Conservation (phyloP, 164 flowering plant species). For the Vitis labrusca region DNA sequence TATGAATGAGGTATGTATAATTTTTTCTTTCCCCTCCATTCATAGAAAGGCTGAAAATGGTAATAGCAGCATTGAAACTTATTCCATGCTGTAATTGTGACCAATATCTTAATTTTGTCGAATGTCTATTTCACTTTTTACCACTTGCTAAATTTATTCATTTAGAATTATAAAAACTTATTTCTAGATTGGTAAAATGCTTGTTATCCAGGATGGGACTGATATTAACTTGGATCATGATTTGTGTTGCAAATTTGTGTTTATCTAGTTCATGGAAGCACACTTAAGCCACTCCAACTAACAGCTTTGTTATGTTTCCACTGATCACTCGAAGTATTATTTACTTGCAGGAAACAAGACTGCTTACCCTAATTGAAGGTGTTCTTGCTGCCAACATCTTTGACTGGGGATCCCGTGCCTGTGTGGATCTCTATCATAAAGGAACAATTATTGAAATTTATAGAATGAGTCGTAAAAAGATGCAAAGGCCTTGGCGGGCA, state of each 20-base stretch:
- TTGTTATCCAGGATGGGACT: not conserved
- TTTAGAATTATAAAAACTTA: not conserved
- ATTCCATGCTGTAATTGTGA: not conserved
- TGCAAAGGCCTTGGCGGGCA: constrained; percentile 98
- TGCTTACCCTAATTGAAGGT: constrained; percentile 87
- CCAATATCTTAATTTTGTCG: not conserved
- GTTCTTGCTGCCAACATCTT: constrained; percentile 99
- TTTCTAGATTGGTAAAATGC: not conserved
- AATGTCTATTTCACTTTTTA: not conserved
- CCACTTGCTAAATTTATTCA: too few relatives aligned
- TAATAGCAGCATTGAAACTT: not conserved
- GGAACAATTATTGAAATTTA: constrained; percentile 98
- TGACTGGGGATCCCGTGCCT: constrained; percentile 99
- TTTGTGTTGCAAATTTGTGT: not conserved
- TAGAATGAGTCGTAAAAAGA: constrained; percentile 95
- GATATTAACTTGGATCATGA: not conserved
- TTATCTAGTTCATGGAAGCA: too few relatives aligned
- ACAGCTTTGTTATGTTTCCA: not conserved
- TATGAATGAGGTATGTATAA: constrained; percentile 74
- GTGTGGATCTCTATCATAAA: constrained; percentile 96
- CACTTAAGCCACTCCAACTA: too few relatives aligned
- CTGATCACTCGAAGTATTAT: constrained; percentile 8
- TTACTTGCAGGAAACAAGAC: constrained; percentile 68
- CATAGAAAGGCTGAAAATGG: not conserved
- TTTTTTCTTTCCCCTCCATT: not conserved